These are phyloP conservation scores for Teratosphaeria pseudoeucalypti DNA, from an alignment of 2,329 filamentous ascomycete species.

Conservation along the genomic window DNA sequence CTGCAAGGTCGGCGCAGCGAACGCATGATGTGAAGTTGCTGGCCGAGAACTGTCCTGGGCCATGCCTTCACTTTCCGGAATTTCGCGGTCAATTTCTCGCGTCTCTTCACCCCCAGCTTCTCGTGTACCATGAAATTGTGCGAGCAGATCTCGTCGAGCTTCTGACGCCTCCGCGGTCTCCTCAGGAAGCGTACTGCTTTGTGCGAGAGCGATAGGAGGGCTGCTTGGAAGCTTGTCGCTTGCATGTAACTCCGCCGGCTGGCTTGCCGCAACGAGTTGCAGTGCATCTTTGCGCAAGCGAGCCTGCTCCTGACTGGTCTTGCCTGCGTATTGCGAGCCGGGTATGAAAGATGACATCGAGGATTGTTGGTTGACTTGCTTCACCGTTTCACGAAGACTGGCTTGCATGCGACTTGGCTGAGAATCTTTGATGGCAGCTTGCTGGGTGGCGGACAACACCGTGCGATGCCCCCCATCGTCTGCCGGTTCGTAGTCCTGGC, in stretches of 20 bases:
- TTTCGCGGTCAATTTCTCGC: conserved; percentile 5
- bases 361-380: conserved; percentile 9
- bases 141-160: conserved; percentile 5
- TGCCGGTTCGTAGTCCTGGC: conserved; percentile 1
- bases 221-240: conserved; percentile 22
- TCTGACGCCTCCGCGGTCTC: conserved; percentile 11
- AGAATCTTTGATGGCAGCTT: conserved; percentile 36
- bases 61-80: conserved; percentile 23
- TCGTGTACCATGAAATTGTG: conserved; percentile 7
- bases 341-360: conserved; percentile 25
- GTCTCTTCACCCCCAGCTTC: not conserved
- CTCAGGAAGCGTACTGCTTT: conserved; percentile 13
- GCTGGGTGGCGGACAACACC: conserved; percentile 18
- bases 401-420: conserved; percentile 25
- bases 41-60: conserved; percentile 1
- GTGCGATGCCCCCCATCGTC: conserved; percentile 1
- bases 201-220: conserved; percentile 17
- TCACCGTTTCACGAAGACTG: not conserved
- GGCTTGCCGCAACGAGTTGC: not conserved
- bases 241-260: not conserved
- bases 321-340: conserved; percentile 25
- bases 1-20: too few species aligned
- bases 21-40: not conserved
- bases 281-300: conserved; percentile 7
- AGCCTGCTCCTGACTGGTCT: conserved; percentile 21